Evolutionary conservation across 306 rosid species (phyloP), one percentile per base, ranked within the genome.

Genomic region (Begonia loranthoides): DNA sequence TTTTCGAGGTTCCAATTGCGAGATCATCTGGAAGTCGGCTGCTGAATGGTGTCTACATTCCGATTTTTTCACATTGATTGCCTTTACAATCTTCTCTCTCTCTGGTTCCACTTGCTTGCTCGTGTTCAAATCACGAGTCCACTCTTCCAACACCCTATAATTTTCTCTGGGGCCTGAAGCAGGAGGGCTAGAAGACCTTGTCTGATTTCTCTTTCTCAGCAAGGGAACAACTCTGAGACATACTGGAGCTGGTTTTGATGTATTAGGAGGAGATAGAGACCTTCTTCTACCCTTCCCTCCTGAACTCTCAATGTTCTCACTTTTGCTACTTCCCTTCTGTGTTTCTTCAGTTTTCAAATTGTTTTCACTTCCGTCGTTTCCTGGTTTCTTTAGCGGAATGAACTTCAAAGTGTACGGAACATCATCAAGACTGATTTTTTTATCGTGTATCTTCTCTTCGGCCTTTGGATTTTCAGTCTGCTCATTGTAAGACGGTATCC

Each of bases 201-300:
- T 69, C n/a, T 64, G 60, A 43, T 45, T 65, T 50, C 62, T 81
- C 72, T 66, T 82, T 70, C 50, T 79, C 50, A 84, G 83, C 24
- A 77, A 61, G 41, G 85, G 90, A 66, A 79, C 94, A 15, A 89
- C 81, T 77, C 97, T 77, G 41, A 84, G 63, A 68, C 97, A 84
- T 57, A 82, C 83, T 9, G 97, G 97, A 60, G 90, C 81, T 17
- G 85, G 50, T 64, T 70, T 79, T 2, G 82, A 57, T 34, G 63
- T 51, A 54, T 74, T 81, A 17, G 61, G 64, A 0, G 76, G 73
- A 50, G 78, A 64, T 2, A 62, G 3, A 15, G 87, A 67, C 49
- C 24, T 67, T 12, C 55, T 63, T 28, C 36, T 3, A 28, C 36
- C 36, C 50, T 62, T 61, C 9, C 6, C 55, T 15, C 16, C 17